Percentiles rank a stretch among this genome's conserved stretches.
These are phyloP conservation scores for Coniferiporia sulphurascens DNA, from an alignment of 1,284 basidiomycete genomes.

Conservation along the genomic window DNA sequence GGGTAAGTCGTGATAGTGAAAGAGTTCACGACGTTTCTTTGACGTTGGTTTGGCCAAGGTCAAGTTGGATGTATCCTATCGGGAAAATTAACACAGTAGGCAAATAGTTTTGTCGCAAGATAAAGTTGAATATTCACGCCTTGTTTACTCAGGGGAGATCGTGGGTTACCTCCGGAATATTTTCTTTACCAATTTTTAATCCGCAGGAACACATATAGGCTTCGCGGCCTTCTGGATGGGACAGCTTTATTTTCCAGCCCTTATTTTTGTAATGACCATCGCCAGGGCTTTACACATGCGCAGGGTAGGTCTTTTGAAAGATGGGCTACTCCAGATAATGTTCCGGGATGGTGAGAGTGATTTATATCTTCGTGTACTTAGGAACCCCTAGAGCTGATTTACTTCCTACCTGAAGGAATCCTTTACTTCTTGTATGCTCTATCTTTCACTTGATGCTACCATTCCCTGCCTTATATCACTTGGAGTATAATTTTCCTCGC, in stretches of 20 bases:
- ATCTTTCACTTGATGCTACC: too few species aligned
- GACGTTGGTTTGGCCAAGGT: neutral
- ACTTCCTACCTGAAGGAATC: too few species aligned
- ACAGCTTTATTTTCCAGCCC: neutral
- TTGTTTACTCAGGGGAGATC: neutral
- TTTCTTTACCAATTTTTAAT: neutral
- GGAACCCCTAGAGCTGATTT: too few species aligned
- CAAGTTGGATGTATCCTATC: neutral
- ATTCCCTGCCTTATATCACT: too few species aligned
- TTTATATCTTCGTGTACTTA: too few species aligned
- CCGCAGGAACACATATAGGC: neutral
- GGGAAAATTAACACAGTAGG: neutral
- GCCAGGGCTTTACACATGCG: neutral
- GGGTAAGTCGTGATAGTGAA: neutral
- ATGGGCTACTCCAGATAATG: too few species aligned
- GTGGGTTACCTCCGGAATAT: neutral
- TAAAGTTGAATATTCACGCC: neutral
- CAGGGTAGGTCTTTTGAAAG: too few species aligned
- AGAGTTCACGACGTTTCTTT: neutral
- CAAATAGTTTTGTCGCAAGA: neutral
- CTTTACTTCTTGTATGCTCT: too few species aligned
- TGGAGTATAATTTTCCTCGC: too few species aligned
- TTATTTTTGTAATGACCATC: constrained; percentile 1
- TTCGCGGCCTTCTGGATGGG: constrained; percentile 2
- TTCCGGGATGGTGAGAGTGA: too few species aligned